Conservation (phyloP, 331 rosid species). For the Erythrophleum ivorense region DNA sequence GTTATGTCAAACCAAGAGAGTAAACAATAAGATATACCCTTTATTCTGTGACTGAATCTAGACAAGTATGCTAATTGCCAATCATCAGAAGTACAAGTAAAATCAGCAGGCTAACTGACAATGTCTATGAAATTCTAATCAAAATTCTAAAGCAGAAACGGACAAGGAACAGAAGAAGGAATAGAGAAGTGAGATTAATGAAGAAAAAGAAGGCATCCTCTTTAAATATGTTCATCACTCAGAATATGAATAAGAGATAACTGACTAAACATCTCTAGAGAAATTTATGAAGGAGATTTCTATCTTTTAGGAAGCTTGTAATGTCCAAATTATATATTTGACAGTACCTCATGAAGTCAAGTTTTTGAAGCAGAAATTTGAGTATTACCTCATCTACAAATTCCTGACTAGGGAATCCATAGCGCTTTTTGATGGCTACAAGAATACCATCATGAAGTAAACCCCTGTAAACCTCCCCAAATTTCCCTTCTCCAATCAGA, state of each 20-base stretch:
- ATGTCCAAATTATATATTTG: neutral
- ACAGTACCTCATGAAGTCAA: neutral
- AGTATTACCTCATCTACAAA: conserved; percentile 77
- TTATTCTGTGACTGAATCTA: neutral
- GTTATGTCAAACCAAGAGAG: conserved; percentile 49
- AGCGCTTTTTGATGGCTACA: conserved; percentile 88
- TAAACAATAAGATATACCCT: conserved; percentile 27
- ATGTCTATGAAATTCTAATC: neutral
- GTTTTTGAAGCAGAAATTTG: neutral
- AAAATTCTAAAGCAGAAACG: conserved; percentile 21
- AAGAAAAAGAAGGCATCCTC: too few species aligned
- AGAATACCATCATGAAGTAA: conserved; percentile 92
- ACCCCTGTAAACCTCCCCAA: conserved; percentile 93
- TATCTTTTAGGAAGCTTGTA: neutral
- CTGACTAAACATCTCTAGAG: too few species aligned
- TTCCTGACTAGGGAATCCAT: conserved; percentile 67
- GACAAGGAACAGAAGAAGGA: conserved; percentile 13
- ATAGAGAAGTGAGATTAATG: neutral
- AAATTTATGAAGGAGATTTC: neutral
- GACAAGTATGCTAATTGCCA: conserved; percentile 17
- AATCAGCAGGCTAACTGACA: conserved; percentile 24
- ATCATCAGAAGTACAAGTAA: conserved; percentile 19
- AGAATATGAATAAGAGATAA: too few species aligned
- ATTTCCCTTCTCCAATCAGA: conserved; percentile 89
- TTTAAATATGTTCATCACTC: too few species aligned